Base-by-base conservation (phyloP, 352 stramenopile genomes). In the Phytophthora brassicae region DNA sequence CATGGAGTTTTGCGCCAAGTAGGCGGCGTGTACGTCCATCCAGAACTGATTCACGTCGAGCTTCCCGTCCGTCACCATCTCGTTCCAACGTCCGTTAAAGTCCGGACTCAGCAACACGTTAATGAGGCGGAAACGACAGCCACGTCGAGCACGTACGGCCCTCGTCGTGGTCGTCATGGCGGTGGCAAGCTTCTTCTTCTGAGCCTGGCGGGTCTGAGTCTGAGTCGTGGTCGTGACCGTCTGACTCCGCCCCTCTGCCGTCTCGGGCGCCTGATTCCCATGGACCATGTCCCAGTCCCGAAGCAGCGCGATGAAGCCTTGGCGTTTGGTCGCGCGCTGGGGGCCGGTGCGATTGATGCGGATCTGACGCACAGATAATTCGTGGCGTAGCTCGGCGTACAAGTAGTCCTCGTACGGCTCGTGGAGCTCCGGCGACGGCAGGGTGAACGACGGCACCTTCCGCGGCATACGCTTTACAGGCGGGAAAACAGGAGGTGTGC, bases 81-180 rank as follows among this genome's bases (percentile, higher is more conserved):
- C 76, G 17, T 31, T 24, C 81, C 81, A 90, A 4, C 78, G 76
- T 6, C 50, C 48, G 42, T 74, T 79, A 39, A 87, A 90, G 8
- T 79, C 68, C 29, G 76, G 72, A 58, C 75, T 88, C 22, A 88
- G 59, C 35, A 90, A 61, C 38, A 86, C 75, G 49, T 90, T 90
- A 28, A 90, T 84, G 13, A 90, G 64, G 31, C 81, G 81, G 62
- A 90, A 90, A 47, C 79, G 79, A 42, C 81, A 90, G 35, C 78
- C 73, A 33, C 81, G 81, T 20, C 75, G 77, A 7, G 75, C 54
- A 17, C 77, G 75, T 13, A 62, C 49, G 2, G 24, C 29, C 16
- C 54, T 38, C 7, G 38, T 52, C 5, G 29, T 45, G 12, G 44
- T 24, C 13, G 23, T 52, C 29, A 43, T 48, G 12, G 28, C 48